phyloP scores from a whole-genome alignment of 495 filamentous ascomycete species.

The Talaromyces stipitatus region DNA sequence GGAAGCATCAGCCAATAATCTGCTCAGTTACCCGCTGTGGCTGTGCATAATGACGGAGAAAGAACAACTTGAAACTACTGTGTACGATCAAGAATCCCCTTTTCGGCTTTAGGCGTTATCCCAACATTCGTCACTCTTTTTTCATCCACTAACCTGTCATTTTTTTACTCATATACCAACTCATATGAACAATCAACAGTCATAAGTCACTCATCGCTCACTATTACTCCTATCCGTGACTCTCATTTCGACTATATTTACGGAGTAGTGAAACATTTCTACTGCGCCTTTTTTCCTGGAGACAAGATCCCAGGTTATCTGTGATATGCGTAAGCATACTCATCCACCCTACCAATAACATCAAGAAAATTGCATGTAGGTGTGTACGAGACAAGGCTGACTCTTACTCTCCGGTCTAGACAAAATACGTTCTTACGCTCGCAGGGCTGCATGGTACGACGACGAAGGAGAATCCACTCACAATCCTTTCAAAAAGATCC shows the following conservation, averaged over 20 bases:
- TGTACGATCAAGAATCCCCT: not conserved
- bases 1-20: not conserved
- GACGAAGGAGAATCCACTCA: constrained; percentile 31
- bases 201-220: not conserved
- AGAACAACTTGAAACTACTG: not conserved
- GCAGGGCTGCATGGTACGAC: constrained; percentile 40
- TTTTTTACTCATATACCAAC: not conserved
- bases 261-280: not conserved
- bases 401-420: constrained; percentile 20
- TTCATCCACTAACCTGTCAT: not conserved
- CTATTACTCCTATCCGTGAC: not conserved
- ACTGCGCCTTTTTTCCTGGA: not conserved
- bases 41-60: not conserved
- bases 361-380: not conserved
- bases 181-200: not conserved
- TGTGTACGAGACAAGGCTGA: not conserved
- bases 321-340: not conserved
- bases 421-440: constrained; percentile 36
- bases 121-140: not conserved
- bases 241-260: not conserved
- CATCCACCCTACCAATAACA: not conserved
- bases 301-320: not conserved
- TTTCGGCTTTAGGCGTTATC: no score
- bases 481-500: constrained; percentile 42
- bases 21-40: not conserved